Base-by-base conservation (phyloP, 305 asterid genomes). In the Solanum hybrid region DNA sequence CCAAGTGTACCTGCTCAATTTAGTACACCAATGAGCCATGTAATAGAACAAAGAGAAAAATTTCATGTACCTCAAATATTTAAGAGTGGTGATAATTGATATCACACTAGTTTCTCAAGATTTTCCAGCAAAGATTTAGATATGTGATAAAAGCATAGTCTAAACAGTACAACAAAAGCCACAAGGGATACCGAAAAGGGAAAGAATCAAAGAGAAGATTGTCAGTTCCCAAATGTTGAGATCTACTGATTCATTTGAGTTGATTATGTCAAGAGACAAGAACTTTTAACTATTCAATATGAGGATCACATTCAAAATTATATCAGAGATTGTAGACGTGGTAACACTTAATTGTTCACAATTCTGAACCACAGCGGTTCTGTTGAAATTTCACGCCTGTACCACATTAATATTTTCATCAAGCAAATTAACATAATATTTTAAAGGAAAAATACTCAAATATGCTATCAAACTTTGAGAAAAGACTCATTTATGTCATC, bases 1-100 rank as follows among this genome's bases (percentile, higher is more conserved):
- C 98, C 91, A 96, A 95, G 92, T 96, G 98, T 81, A 96, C 98
- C 98, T 94, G 96, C 89, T 90, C 94, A 33, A 91, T 67, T 69
- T 89, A 91, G 84, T 87, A 92, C 85, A 88, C 61, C 80, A 36
- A 11, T 46, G 35, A 80, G 40, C 76, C 31, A 57, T 85, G 88
- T 85, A 85, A 31, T 57, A 85, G 74, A 18, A 51, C 31, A 0
- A 84, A 31, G 22, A 84, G 22, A 51, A 24, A 16, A 57, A 51
- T 10, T 46, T 83, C 20, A 46, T 46, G 87, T 14, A 46, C 87
- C n/a, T 29, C 39, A 83, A 42, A 83, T 83, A 83, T 83, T 51
- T 29, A 82, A 73, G 78, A 28, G 80, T 75, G 39, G 26, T 28
- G 39, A 42, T 42, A 42, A 42, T 42, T 42, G 61, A 42, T 26